phyloP scores from a whole-genome alignment of 345 rosid genomes.

The Hibiscus tridactylites region DNA sequence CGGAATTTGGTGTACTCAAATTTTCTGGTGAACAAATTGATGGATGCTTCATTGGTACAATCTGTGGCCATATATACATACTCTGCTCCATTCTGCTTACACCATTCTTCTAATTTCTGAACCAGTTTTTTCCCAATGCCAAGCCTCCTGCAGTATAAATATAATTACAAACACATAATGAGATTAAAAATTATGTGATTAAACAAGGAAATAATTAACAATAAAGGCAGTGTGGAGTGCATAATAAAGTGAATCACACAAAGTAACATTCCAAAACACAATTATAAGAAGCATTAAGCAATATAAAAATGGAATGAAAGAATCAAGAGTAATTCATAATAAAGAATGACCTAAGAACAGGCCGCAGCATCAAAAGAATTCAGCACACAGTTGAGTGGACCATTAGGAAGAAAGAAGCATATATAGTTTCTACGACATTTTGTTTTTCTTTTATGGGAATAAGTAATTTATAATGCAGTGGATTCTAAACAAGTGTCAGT shows the following conservation, averaged over 20 bases:
- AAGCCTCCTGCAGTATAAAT: slow-evolving; percentile 43
- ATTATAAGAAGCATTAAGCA: background rate
- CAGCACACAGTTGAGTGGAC: background rate
- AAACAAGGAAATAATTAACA: background rate
- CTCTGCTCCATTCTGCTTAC: slow-evolving; percentile 49
- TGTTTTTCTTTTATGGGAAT: background rate
- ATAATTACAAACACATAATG: background rate
- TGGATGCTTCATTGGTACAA: slow-evolving; percentile 50
- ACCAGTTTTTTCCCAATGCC: slow-evolving; percentile 55
- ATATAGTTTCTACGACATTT: background rate
- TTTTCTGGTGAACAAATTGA: slow-evolving; percentile 54
- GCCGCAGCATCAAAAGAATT: background rate
- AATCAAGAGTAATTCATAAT: background rate
- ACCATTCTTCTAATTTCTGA: slow-evolving; percentile 55
- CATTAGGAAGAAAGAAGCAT: background rate
- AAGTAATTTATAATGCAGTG: background rate
- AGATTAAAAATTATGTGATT: background rate
- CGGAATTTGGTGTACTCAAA: slow-evolving; percentile 47
- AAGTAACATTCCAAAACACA: background rate
- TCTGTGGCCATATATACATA: slow-evolving; percentile 74
- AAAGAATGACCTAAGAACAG: background rate
- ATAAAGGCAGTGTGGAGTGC: background rate
- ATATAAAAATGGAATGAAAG: background rate
- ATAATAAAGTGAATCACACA: background rate
- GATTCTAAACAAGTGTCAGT: slow-evolving; percentile 17